Conservation (phyloP, 2,329 filamentous ascomycete genomes). For the Beauveria sp. region DNA sequence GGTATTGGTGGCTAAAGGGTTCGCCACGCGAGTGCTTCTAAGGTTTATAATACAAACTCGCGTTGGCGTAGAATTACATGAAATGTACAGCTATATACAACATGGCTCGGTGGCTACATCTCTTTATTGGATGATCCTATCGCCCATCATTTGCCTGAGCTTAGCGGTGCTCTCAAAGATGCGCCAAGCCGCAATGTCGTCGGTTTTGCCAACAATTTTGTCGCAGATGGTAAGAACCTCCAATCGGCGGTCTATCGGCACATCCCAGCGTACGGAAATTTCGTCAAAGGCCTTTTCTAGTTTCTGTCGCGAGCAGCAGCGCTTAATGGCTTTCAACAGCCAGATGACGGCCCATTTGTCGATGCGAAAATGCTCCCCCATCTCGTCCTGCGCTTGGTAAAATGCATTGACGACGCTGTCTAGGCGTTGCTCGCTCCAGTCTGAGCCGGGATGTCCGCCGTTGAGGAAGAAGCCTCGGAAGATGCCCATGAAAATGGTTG, state of each 20-base stretch:
- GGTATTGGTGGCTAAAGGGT: background rate
- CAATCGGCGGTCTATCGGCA: background rate
- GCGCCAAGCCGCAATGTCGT: constrained; percentile 5
- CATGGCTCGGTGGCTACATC: too few species aligned
- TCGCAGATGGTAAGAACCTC: constrained; percentile 7
- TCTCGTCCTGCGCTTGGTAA: constrained; percentile 43
- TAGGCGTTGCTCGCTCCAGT: constrained; percentile 68
- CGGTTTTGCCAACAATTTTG: background rate
- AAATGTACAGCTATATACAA: constrained; percentile 6
- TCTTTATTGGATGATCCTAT: background rate
- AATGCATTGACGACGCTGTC: constrained; percentile 61
- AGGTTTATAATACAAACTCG: background rate
- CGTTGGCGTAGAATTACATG: constrained; percentile 13
- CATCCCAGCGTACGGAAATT: constrained; percentile 39
- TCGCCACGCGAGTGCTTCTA: background rate
- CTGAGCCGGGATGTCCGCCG: constrained; percentile 54
- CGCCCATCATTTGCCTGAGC: background rate
- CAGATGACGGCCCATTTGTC: constrained; percentile 55
- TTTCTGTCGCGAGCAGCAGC: constrained; percentile 43
- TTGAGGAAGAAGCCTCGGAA: constrained; percentile 76
- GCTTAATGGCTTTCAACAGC: constrained; percentile 56
- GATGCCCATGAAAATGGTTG: constrained; percentile 69
- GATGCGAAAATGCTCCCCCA: constrained; percentile 41
- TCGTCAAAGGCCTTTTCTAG: constrained; percentile 48
- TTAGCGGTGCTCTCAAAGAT: background rate